A percentile compares a stretch with the other conserved stretches of the same genome.
Conservation (phyloP, 345 rosid species). For the Turritis glabra region DNA sequence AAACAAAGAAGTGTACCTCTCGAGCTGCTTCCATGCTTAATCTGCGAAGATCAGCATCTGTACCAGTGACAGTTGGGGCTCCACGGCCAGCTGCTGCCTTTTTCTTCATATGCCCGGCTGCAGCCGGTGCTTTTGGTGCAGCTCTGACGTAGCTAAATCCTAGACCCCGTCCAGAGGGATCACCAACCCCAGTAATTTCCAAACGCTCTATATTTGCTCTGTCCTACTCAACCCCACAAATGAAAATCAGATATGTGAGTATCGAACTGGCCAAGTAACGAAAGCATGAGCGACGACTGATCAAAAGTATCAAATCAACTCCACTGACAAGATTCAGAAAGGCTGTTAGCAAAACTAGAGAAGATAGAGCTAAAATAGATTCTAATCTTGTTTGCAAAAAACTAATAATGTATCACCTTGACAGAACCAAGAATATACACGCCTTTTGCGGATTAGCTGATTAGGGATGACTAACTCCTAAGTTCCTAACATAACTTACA, state of each 20-base stretch:
- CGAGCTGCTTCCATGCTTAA: conserved; percentile 99
- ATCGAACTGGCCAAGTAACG: background rate
- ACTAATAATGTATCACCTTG: background rate
- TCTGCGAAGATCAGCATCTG: conserved; percentile 99
- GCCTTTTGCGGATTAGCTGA: background rate
- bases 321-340: background rate
- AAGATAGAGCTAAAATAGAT: conserved; percentile 17
- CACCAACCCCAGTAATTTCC: conserved; percentile 99
- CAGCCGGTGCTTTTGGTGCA: conserved; percentile 83
- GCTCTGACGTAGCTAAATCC: conserved; percentile 97
- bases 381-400: conserved; percentile 14
- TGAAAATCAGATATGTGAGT: conserved; percentile 17
- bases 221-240: conserved; percentile 60
- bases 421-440: background rate
- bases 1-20: conserved; percentile 57
- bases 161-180: conserved; percentile 96
- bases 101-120: conserved; percentile 73
- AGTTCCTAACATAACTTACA: background rate
- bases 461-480: conserved; percentile 2
- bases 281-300: conserved; percentile 4
- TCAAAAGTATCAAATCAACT: conserved; percentile 16
- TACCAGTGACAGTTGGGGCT: conserved; percentile 91
- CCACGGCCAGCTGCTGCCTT: conserved; percentile 86
- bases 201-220: conserved; percentile 95
- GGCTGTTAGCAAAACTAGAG: background rate